Conservation (phyloP, 148 eudicot species). For the Fagopyrum tataricum region DNA sequence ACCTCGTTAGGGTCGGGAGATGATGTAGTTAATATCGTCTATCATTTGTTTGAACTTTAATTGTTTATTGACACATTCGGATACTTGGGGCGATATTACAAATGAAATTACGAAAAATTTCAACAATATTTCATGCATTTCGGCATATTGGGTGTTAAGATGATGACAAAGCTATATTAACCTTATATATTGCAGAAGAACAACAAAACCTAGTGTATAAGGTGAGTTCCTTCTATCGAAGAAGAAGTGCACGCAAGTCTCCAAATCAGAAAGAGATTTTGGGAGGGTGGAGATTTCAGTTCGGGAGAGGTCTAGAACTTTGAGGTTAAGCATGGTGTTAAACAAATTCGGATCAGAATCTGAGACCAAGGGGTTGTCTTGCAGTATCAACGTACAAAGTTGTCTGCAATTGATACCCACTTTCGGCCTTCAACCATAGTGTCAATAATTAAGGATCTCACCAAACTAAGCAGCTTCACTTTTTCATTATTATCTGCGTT, state of each 20-base stretch:
- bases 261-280: slow-evolving; percentile 20
- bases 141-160: no score
- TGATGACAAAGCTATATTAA: no score
- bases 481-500: slow-evolving; percentile 10
- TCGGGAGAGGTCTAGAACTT: slow-evolving; percentile 25
- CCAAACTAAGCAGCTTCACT: slow-evolving; percentile 22
- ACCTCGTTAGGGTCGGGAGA: no score
- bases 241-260: slow-evolving; percentile 21
- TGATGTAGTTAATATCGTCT: no score
- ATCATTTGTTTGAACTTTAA: no score
- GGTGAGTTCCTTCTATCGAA: no score
- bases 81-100: no score
- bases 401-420: slow-evolving; percentile 7
- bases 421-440: slow-evolving; percentile 15
- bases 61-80: no score
- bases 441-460: slow-evolving; percentile 19
- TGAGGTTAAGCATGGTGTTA: slow-evolving; percentile 17
- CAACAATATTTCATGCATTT: no score
- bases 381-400: slow-evolving; percentile 22
- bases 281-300: slow-evolving; percentile 22
- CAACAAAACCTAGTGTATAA: no score
- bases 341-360: slow-evolving; percentile 14
- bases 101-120: no score
- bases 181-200: no score
- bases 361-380: slow-evolving; percentile 15